These are phyloP conservation scores for Lenwebbia sp. DNA, from an alignment of 345 rosid genomes.

Conservation along the genomic window DNA sequence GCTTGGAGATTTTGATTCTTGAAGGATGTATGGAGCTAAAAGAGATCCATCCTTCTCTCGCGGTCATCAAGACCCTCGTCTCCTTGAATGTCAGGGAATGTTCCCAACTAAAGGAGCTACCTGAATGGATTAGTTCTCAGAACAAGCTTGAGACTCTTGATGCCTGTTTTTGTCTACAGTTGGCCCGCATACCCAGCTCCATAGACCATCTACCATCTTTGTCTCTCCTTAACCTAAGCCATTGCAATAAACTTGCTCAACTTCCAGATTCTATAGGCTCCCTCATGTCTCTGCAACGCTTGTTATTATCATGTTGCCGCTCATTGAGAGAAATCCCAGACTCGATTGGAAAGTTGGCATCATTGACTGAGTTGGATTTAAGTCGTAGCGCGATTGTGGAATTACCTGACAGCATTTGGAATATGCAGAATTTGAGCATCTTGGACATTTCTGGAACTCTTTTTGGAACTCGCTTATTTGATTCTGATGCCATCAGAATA, in stretches of 20 bases:
- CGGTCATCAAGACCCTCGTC: too few relatives aligned
- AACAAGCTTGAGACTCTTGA: too few relatives aligned
- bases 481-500: not conserved
- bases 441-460: not conserved
- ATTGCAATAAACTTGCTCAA: not conserved
- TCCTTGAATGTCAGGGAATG: too few relatives aligned
- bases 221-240: too few relatives aligned
- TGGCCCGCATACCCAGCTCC: too few relatives aligned
- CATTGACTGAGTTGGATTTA: accelerated
- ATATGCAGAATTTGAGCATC: not conserved
- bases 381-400: too few relatives aligned
- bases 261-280: not conserved
- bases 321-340: not conserved
- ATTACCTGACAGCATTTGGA: not conserved
- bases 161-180: too few relatives aligned
- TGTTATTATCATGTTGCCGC: accelerated
- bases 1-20: not conserved
- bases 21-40: accelerated
- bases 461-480: accelerated
- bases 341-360: too few relatives aligned
- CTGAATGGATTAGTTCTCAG: too few relatives aligned
- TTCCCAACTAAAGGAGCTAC: too few relatives aligned
- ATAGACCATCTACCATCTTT: too few relatives aligned
- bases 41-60: not conserved
- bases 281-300: accelerated